Evolutionary conservation across 768 basidiomycete genomes (phyloP).

Genomic region (Sporobolomyces phaffii): DNA sequence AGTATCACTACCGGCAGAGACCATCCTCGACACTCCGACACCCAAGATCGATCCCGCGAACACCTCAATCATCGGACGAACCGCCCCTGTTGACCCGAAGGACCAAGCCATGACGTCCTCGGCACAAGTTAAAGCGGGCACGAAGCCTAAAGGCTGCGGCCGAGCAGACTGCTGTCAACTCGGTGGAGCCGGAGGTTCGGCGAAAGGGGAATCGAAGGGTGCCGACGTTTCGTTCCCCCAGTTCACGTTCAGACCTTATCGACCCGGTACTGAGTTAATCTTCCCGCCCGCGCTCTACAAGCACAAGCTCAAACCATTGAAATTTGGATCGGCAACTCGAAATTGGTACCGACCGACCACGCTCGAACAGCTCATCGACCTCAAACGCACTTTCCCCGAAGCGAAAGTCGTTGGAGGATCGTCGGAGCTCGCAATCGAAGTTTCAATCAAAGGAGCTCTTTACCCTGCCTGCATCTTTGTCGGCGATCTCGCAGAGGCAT

Average conservation of each 20-base stretch:
- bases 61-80: constrained; percentile 5
- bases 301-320: constrained; percentile 23
- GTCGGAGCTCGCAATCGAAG: constrained; percentile 42
- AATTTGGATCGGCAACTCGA: constrained; percentile 15
- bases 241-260: constrained; percentile 43
- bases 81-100: not conserved
- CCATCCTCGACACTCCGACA: not conserved
- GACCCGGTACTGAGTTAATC: constrained; percentile 40
- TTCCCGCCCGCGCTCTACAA: constrained; percentile 38
- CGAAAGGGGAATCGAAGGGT: constrained; percentile 5
- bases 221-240: constrained; percentile 32
- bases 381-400: constrained; percentile 32
- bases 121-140: constrained; percentile 3
- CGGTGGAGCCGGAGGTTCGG: constrained; percentile 1
- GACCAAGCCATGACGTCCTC: constrained; percentile 22
- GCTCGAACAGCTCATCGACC: constrained; percentile 35
- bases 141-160: constrained; percentile 36
- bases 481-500: constrained; percentile 33
- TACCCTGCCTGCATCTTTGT: constrained; percentile 41
- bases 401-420: constrained; percentile 40
- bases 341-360: constrained; percentile 41
- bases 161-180: constrained; percentile 41
- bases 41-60: constrained; percentile 18
- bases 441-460: constrained; percentile 35
- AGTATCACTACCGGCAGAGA: constrained; percentile 19